Base-by-base conservation (phyloP, 177 flowering plant species). In the Vitis hybrid region DNA sequence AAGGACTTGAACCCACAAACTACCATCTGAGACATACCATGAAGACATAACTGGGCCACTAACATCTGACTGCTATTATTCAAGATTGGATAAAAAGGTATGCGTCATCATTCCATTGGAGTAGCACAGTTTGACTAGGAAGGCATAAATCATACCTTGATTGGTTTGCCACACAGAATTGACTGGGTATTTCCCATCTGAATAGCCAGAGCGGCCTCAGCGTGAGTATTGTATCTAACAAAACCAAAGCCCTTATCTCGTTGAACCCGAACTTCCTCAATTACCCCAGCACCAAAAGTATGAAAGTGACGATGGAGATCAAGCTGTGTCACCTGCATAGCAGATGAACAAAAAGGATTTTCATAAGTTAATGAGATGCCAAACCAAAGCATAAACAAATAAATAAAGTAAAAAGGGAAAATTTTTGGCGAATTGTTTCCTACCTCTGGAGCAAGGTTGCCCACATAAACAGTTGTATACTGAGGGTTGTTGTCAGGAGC, bases 221-320 rank as follows among this genome's bases (percentile, higher is more conserved):
- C 78, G 86, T 96, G 99, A 68, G 87, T 89, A 72, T 88, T 91
- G 83, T 84, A 96, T 70, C 99, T 87, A 67, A 96, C 97, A 81
- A 96, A 96, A 68, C 99, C 99, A 87, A 96, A 96, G 18, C 99
- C 99, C 72, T 96, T 93, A 64, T 96, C 98, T 48, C 98, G 88
- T 80, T 96, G 99, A 30, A 93, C 85, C 5, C 99, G 83, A 19
- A 96, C 97, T 81, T 96, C 99, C 80, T 93, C 97, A 76, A 96
- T 87, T 56, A 82, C 85, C 67, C 99, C 99, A 76, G 97, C 99
- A 79, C 95, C 94, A 76, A 96, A 86, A 17, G 87, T 70, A 79
- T 96, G 88, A 82, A 96, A 96, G 71, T 89, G 95, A 48, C 97
- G 91, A 64, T 96, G 99, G 48, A 93, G 97, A 55, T 96, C 99